Percentiles rank a stretch among this genome's conserved stretches.
These are phyloP conservation scores for Peronospora farinosa DNA, from an alignment of 352 stramenopile genomes.

Conservation along the genomic window DNA sequence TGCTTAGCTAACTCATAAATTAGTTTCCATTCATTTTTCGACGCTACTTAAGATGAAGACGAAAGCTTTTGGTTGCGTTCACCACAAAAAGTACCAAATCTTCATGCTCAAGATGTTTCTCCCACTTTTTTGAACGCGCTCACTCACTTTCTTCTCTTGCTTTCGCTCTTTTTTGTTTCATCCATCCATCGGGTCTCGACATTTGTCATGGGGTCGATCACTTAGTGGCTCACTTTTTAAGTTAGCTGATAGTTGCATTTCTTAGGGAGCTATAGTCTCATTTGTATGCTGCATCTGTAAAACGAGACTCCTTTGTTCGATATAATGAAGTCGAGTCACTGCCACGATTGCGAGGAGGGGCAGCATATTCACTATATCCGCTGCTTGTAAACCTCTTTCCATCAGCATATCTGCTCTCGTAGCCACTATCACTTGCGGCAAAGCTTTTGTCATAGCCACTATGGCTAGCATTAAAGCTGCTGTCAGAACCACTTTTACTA, in stretches of 20 bases:
- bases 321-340: conserved; percentile 33
- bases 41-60: conserved; percentile 15
- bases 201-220: too few relatives aligned
- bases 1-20: conserved; percentile 33
- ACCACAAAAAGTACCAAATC: too few relatives aligned
- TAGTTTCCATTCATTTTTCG: conserved; percentile 33
- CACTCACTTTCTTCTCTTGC: conserved; percentile 1
- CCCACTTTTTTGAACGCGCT: neutral
- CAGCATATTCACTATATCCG: conserved; percentile 36
- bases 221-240: neutral
- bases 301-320: conserved; percentile 19
- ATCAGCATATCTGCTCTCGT: conserved; percentile 14
- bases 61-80: neutral
- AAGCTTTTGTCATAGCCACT: conserved; percentile 22
- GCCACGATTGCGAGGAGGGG: conserved; percentile 2
- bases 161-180: conserved; percentile 2
- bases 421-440: conserved; percentile 21
- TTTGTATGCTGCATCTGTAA: conserved; percentile 31
- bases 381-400: conserved; percentile 18
- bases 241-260: neutral
- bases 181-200: neutral
- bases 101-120: too few relatives aligned
- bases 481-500: conserved; percentile 20
- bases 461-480: conserved; percentile 19
- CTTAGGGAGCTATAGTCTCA: conserved; percentile 3